Conservation (phyloP, 169 alveolate genomes). For the Perkinsus olseni region DNA sequence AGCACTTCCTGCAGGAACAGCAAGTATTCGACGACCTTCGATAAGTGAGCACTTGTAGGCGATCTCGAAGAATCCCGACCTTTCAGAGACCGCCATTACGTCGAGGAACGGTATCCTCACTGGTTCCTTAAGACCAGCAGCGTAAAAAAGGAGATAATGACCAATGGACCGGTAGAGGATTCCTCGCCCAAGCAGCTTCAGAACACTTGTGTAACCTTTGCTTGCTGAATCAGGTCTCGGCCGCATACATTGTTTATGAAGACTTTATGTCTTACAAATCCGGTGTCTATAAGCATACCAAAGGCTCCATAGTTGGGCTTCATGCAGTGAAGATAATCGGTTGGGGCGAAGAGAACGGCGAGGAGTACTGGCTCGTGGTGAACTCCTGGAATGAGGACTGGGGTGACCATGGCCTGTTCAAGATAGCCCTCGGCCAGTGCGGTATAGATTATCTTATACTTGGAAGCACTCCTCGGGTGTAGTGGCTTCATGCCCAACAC, state of each 20-base stretch:
- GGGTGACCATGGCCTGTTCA: constrained; percentile 30
- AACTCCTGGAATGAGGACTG: constrained; percentile 36
- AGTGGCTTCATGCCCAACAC: no score
- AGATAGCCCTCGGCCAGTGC: constrained; percentile 10
- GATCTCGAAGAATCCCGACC: not conserved
- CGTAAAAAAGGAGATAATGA: not conserved
- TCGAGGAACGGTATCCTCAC: not conserved
- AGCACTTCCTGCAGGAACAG: not conserved
- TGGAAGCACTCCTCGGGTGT: no score
- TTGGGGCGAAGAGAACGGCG: constrained; percentile 10
- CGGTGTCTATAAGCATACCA: constrained; percentile 63
- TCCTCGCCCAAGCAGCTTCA: not conserved
- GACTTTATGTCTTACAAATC: constrained; percentile 61
- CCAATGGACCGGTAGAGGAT: not conserved
- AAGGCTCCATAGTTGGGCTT: constrained; percentile 56
- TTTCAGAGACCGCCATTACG: not conserved
- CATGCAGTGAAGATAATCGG: constrained; percentile 63
- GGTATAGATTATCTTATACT: no score
- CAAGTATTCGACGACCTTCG: not conserved
- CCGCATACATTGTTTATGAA: constrained; percentile 51
- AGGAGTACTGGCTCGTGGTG: constrained; percentile 31
- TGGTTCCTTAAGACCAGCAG: not conserved
- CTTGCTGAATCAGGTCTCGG: constrained; percentile 44
- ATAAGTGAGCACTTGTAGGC: not conserved
- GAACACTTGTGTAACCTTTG: not conserved